Conservation (phyloP, 805 yeast species). For the Candida patagonica region DNA sequence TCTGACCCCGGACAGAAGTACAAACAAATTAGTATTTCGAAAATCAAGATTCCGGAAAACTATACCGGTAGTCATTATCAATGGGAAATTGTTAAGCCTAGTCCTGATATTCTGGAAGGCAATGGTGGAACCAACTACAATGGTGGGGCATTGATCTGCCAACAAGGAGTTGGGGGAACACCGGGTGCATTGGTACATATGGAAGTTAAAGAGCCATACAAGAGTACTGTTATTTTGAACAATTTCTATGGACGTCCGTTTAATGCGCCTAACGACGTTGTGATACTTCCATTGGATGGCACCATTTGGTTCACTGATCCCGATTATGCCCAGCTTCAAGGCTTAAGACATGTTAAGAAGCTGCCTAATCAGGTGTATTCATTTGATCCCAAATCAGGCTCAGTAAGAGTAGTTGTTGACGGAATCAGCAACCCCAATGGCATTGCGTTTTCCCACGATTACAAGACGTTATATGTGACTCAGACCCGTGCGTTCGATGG, state of each 20-base stretch:
- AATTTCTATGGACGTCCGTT: slow-evolving; percentile 22
- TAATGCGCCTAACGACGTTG: slow-evolving; percentile 24
- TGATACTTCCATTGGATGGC: slow-evolving; percentile 19
- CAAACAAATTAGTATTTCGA: slow-evolving; percentile 10
- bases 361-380: slow-evolving; percentile 33
- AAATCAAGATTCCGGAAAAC: slow-evolving; percentile 12
- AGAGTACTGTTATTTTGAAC: slow-evolving; percentile 14
- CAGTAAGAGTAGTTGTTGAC: slow-evolving; percentile 29
- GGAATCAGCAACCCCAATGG: slow-evolving; percentile 64
- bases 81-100: slow-evolving; percentile 18
- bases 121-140: slow-evolving; percentile 23
- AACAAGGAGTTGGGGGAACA: slow-evolving; percentile 18
- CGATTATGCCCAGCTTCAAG: slow-evolving; percentile 18
- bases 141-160: slow-evolving; percentile 20
- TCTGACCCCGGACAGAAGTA: slow-evolving; percentile 4
- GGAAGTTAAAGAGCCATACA: slow-evolving; percentile 13
- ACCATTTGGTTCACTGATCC: slow-evolving; percentile 27
- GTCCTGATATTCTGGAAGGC: slow-evolving; percentile 16
- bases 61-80: slow-evolving; percentile 6
- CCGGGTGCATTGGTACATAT: slow-evolving; percentile 17
- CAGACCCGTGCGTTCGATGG: slow-evolving; percentile 25
- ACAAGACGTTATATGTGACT: slow-evolving; percentile 40
- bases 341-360: slow-evolving; percentile 9
- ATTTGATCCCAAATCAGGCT: slow-evolving; percentile 28
- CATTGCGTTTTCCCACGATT: slow-evolving; percentile 41